Evolutionary conservation across 495 filamentous ascomycete genomes (phyloP), one percentile per base, ranked within the genome.

Genomic region (Podospora tetraspora): DNA sequence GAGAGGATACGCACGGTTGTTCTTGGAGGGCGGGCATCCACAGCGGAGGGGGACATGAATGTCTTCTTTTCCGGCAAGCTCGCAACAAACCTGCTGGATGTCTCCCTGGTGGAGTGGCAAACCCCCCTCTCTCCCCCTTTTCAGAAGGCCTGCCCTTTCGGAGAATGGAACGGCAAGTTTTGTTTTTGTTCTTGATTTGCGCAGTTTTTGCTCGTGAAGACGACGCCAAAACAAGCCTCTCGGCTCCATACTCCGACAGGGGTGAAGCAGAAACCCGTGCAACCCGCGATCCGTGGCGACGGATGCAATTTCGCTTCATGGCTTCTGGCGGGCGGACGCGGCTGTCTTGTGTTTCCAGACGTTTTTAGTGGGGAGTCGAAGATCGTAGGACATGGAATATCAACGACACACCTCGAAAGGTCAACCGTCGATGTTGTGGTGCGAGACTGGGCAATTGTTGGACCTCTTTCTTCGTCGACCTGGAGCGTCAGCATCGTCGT

Each of bases 231-330:
- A 74, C 69, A 77, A 77, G 73, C 73, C 65, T 75, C 73, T 65
- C 65, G 24, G 24, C 57, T 68, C 56, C 61, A 57, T 58, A 67
- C 63, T 67, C 63, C 64, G 66, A 73, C 73, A 75, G 70, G 71
- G 70, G 72, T 19, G 52, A 52, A 8, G 43, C 43, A 19, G 64
- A 64, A 59, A 37, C 32, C 69, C 69, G 72, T 70, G 57, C 43
- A 52, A 52, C 25, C n/a, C 30, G 52, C 59, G 66, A 63, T 60
- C 73, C 73, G 73, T 71, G 65, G 73, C 66, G 63, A 62, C 71
- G 73, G 75, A 59, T 70, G 73, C 69, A 75, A 77, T 77, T 73
- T 77, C 75, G 75, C 73, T 77, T 77, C 62, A 43, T 56, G 34
- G 72, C 71, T 74, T 74, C 72, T 57, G 37, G 63, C 29, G 62